Base-by-base conservation (phyloP, 257 asterid species). In the Avicennia marina region DNA sequence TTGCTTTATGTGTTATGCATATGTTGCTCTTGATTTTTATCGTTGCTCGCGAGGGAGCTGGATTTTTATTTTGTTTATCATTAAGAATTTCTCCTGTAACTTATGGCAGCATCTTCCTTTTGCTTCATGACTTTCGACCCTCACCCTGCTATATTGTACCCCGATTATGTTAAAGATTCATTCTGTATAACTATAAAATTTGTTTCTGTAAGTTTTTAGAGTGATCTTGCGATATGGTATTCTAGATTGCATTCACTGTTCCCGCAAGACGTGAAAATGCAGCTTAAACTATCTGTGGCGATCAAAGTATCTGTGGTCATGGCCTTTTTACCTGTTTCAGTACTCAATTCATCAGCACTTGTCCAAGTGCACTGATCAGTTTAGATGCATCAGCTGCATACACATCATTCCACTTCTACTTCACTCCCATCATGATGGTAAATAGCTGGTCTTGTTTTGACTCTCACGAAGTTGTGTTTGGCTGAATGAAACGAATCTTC, bases 291-390 rank as follows among this genome's bases (percentile, higher is more conserved):
- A n/a, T n/a, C n/a, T n/a, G n/a, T n/a, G n/a, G n/a, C n/a, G n/a
- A n/a, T n/a, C n/a, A n/a, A n/a, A n/a, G n/a, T n/a, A n/a, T 39
- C 40, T 34, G n/a, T 34, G 9, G 40, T 8, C 40, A 1, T 2
- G 34, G 72, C 34, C 75, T 12, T 25, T 79, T n/a, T 33, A n/a
- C n/a, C n/a, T 25, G 22, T 58, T 34, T 10, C 2, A 34, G 11
- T 4, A 8, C 11, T n/a, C 40, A 34, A 34, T 34, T 34, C 40
- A 34, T 34, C 40, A 34, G 40, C 40, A 34, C n/a, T 34, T 34
- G 40, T n/a, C n/a, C n/a, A n/a, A n/a, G n/a, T n/a, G n/a, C n/a
- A n/a, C n/a, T n/a, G n/a, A n/a, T n/a, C n/a, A n/a, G n/a, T n/a
- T n/a, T n/a, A 7, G 36, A 31, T 31, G 8, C 36, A 7, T 31